Evolutionary conservation across 2,329 filamentous ascomycete species (phyloP).

Genomic region (Fusarium nematophilum): DNA sequence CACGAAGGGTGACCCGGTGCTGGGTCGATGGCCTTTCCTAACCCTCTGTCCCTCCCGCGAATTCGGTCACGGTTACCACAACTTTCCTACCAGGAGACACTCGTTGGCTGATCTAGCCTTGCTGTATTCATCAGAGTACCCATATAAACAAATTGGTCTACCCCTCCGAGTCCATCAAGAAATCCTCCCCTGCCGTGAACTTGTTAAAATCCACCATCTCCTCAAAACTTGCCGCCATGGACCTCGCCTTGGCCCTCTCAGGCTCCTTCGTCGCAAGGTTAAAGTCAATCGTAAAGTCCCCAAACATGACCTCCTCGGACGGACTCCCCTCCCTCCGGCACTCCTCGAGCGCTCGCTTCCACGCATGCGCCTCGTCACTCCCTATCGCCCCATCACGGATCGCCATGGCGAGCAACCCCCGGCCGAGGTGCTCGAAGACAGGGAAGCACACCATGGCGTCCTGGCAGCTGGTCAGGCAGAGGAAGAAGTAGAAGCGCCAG

Average conservation of each 20-base stretch:
- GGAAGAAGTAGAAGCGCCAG: background rate
- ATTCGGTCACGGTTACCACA: too few species aligned
- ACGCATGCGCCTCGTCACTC: background rate
- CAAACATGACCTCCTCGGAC: background rate
- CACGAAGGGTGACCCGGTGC: too few species aligned
- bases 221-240: background rate
- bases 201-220: background rate
- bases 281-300: background rate
- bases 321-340: background rate
- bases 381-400: background rate
- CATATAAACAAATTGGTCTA: too few species aligned
- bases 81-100: too few species aligned
- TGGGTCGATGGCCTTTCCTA: too few species aligned
- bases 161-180: background rate
- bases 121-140: too few species aligned
- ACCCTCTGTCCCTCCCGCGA: too few species aligned
- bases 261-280: background rate
- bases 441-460: background rate
- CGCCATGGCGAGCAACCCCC: background rate
- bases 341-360: background rate
- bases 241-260: background rate
- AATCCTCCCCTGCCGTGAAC: background rate
- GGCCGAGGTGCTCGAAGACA: background rate
- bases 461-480: background rate
- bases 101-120: too few species aligned